Percentiles rank a stretch among this genome's conserved stretches.
Conservation (phyloP, 345 rosid species). For the Eucalyptus albens region DNA sequence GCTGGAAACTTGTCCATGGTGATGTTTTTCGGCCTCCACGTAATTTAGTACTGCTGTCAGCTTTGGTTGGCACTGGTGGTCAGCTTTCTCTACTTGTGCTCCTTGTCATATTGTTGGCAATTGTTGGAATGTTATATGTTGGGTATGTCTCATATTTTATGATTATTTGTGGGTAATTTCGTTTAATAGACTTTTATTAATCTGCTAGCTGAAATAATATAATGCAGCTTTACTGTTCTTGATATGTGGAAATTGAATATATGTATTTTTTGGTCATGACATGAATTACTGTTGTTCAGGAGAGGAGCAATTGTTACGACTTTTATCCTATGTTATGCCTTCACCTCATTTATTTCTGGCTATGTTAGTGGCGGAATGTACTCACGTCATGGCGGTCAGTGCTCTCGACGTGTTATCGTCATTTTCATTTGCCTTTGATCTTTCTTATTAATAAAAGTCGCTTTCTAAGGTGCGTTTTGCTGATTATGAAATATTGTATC, state of each 20-base stretch:
- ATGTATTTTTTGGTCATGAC: not conserved
- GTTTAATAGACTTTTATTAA: not conserved
- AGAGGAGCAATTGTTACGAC: conserved; percentile 99
- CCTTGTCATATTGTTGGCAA: conserved; percentile 87
- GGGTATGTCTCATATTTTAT: conserved; percentile 44
- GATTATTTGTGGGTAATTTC: not conserved
- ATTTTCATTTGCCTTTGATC: not conserved
- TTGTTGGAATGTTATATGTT: conserved; percentile 74
- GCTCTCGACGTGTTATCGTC: not conserved
- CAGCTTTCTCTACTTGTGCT: conserved; percentile 88
- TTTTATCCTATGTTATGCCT: conserved; percentile 90
- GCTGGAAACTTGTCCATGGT: conserved; percentile 97
- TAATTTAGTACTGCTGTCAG: conserved; percentile 61
- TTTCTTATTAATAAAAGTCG: not conserved
- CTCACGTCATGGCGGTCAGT: conserved; percentile 92
- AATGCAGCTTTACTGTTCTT: not conserved
- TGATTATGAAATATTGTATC: not conserved
- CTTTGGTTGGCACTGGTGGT: conserved; percentile 95
- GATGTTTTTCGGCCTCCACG: conserved; percentile 87
- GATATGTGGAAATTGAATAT: not conserved
- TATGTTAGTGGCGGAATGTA: conserved; percentile 99
- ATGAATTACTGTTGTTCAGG: conserved; percentile 25
- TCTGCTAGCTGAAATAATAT: not conserved
- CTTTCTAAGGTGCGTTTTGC: not conserved
- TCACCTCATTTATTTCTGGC: conserved; percentile 95